Evolutionary conservation across 257 asterid species (phyloP).

Genomic region (Solanum peruvianum): DNA sequence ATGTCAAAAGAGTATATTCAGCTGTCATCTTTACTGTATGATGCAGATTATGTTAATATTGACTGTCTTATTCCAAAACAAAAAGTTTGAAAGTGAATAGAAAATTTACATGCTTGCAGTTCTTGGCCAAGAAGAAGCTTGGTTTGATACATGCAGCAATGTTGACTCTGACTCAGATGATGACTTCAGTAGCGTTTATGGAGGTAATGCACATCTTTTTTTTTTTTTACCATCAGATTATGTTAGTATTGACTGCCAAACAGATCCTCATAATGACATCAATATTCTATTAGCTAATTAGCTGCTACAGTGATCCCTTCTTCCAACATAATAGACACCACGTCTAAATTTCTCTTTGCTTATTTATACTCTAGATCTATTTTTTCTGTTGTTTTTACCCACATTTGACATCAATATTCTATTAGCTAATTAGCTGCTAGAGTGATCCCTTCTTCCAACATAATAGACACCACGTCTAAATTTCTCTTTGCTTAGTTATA

Average conservation of each 20-base stretch:
- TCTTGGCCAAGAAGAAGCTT: conserved; percentile 68
- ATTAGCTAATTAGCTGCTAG: neutral
- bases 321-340: neutral
- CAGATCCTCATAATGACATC: neutral
- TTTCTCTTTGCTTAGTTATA: neutral
- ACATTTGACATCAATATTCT: neutral
- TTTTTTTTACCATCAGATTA: no score
- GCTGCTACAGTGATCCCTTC: neutral
- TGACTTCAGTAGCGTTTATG: conserved; percentile 73
- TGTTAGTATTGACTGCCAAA: no score
- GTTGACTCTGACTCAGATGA: conserved; percentile 90
- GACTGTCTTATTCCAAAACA: neutral
- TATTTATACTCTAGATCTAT: conserved; percentile 21
- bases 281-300: neutral
- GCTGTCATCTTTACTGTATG: neutral
- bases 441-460: neutral
- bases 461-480: neutral
- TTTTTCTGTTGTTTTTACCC: neutral
- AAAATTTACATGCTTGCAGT: conserved; percentile 30
- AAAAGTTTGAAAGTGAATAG: neutral
- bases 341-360: neutral
- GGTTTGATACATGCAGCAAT: conserved; percentile 83
- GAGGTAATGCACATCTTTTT: conserved; percentile 41
- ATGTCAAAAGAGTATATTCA: neutral
- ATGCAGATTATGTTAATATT: neutral